Percentiles rank a stretch among this genome's conserved stretches.
Evolutionary conservation across 2,329 filamentous ascomycete genomes (phyloP).

Genomic region (Xylaria digitata): DNA sequence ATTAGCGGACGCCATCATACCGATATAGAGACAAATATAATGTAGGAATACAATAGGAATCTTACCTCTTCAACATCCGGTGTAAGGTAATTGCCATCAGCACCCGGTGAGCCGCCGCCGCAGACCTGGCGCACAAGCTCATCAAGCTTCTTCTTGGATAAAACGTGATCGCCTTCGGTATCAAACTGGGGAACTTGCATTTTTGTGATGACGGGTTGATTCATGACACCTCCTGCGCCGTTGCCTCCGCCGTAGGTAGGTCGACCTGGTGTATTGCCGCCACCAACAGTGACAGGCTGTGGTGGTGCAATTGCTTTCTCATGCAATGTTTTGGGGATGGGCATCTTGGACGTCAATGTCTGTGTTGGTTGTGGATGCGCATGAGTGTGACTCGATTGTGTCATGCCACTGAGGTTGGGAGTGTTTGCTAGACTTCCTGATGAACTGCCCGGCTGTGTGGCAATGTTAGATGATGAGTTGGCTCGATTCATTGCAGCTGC

Average conservation of each 20-base stretch:
- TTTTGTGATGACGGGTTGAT: constrained; percentile 85
- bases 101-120: constrained; percentile 77
- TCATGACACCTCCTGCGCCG: constrained; percentile 84
- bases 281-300: constrained; percentile 75
- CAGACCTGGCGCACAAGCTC: constrained; percentile 95
- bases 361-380: constrained; percentile 57
- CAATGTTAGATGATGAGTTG: constrained; percentile 48
- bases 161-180: constrained; percentile 88
- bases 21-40: background rate
- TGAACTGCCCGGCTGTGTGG: constrained; percentile 46
- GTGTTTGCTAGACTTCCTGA: constrained; percentile 40
- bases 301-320: constrained; percentile 75
- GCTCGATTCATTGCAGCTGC: constrained; percentile 49
- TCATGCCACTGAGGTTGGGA: constrained; percentile 43
- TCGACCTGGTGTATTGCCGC: constrained; percentile 71
- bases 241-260: constrained; percentile 87
- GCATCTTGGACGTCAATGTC: constrained; percentile 72
- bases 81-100: constrained; percentile 80
- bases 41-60: constrained; percentile 19
- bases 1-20: constrained; percentile 30
- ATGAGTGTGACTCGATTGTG: constrained; percentile 59
- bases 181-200: constrained; percentile 88
- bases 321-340: constrained; percentile 82
- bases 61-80: constrained; percentile 95
- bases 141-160: constrained; percentile 98